phyloP scores from a whole-genome alignment of 73 alveolate genomes.

The Paramecium caudatum region DNA sequence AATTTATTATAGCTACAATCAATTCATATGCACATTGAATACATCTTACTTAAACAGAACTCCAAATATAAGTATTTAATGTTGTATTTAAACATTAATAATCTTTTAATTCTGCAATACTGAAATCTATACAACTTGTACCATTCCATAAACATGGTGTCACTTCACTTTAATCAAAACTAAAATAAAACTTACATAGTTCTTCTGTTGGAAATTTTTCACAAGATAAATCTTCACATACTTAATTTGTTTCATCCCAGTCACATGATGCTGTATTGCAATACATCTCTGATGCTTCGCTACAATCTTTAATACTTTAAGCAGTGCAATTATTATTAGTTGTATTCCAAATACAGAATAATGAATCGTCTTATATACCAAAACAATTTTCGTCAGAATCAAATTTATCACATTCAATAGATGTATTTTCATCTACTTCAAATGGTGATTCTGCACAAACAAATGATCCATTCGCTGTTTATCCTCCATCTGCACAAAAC shows the following conservation, averaged over 20 bases:
- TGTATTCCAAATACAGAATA: background rate
- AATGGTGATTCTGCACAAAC: background rate
- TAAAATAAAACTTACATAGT: background rate
- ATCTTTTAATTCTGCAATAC: background rate
- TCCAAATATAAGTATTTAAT: slow-evolving; percentile 34
- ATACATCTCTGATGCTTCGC: background rate
- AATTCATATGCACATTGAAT: slow-evolving; percentile 33
- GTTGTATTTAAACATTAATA: slow-evolving; percentile 3
- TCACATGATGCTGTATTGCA: background rate
- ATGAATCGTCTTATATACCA: background rate
- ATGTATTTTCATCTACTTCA: background rate
- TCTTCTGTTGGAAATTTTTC: background rate
- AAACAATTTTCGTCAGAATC: background rate
- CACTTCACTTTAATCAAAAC: background rate
- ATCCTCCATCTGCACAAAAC: slow-evolving; percentile 8
- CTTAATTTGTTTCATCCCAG: background rate
- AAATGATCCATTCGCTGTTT: background rate
- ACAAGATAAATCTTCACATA: slow-evolving; percentile 1
- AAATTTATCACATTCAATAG: background rate
- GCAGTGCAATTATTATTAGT: background rate
- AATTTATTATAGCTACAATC: too few relatives aligned
- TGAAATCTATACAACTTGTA: background rate
- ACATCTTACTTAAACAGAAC: background rate
- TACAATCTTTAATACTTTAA: background rate
- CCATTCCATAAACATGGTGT: slow-evolving; percentile 20